A percentile compares a stretch with the other conserved stretches of the same genome.
These are phyloP conservation scores for Magnaporthiopsis incrustans DNA, from an alignment of 2,329 filamentous ascomycete genomes.

Conservation along the genomic window DNA sequence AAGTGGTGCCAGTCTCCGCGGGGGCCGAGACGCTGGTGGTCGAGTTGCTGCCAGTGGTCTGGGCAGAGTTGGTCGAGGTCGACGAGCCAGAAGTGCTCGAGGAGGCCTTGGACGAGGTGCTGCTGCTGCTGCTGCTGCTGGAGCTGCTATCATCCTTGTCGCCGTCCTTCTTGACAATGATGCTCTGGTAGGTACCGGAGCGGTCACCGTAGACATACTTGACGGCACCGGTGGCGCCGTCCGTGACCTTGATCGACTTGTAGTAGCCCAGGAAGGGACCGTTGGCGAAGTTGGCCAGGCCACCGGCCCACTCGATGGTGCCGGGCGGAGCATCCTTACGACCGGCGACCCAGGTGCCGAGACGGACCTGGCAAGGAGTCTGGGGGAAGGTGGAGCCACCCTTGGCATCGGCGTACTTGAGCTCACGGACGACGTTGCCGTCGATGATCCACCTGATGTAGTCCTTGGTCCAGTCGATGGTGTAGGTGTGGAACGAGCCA, in stretches of 20 bases:
- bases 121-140: slow-evolving; percentile 12
- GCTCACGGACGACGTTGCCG: slow-evolving; percentile 35
- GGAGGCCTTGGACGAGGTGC: slow-evolving; percentile 13
- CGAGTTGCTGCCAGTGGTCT: slow-evolving; percentile 16
- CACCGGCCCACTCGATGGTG: slow-evolving; percentile 61
- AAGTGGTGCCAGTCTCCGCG: slow-evolving; percentile 9
- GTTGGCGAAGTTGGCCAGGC: slow-evolving; percentile 41
- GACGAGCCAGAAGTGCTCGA: slow-evolving; percentile 14
- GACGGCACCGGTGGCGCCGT: slow-evolving; percentile 46
- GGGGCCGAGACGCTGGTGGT: slow-evolving; percentile 7
- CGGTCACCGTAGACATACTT: slow-evolving; percentile 45
- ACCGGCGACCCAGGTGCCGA: slow-evolving; percentile 92
- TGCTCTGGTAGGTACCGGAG: slow-evolving; percentile 41
- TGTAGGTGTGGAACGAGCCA: slow-evolving; percentile 53
- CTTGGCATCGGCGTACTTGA: slow-evolving; percentile 35
- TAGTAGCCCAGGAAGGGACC: slow-evolving; percentile 49
- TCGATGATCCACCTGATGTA: slow-evolving; percentile 53
- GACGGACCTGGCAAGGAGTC: slow-evolving; percentile 62
- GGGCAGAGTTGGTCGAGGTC: slow-evolving; percentile 18
- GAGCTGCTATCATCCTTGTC: slow-evolving; percentile 10
- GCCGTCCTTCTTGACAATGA: slow-evolving; percentile 36
- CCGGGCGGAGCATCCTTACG: slow-evolving; percentile 57
- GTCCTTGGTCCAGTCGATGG: slow-evolving; percentile 57
- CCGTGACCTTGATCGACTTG: slow-evolving; percentile 45
- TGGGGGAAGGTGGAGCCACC: slow-evolving; percentile 57